Evolutionary conservation across 169 alveolate species (phyloP).

Genomic region (Plasmodium inui): DNA sequence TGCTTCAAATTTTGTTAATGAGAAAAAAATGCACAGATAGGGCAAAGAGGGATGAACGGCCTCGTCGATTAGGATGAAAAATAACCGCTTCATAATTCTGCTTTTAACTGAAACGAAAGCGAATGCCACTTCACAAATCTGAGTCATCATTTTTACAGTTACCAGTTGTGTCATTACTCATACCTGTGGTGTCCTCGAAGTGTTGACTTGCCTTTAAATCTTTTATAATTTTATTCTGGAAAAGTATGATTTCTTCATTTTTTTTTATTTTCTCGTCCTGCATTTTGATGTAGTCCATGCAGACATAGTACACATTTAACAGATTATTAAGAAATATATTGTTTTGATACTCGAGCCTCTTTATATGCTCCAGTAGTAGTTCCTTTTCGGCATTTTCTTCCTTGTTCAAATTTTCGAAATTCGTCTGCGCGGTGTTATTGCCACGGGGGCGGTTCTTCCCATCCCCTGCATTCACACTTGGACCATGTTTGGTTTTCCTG

Average conservation of each 20-base stretch:
- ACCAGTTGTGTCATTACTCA: background rate
- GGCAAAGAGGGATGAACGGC: background rate
- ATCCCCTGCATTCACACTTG: background rate
- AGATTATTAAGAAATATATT: slow-evolving; percentile 66
- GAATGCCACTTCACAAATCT: background rate
- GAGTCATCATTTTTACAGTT: slow-evolving; percentile 1
- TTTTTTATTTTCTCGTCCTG: slow-evolving; percentile 75
- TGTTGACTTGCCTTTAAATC: slow-evolving; percentile 17
- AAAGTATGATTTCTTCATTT: slow-evolving; percentile 44
- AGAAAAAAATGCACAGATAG: background rate
- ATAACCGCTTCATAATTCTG: background rate
- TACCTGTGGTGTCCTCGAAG: slow-evolving; percentile 38
- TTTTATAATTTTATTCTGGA: slow-evolving; percentile 29
- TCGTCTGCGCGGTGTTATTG: background rate
- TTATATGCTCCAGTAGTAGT: slow-evolving; percentile 58
- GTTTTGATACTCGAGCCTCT: slow-evolving; percentile 70
- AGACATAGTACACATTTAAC: slow-evolving; percentile 68
- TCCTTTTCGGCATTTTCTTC: slow-evolving; percentile 25
- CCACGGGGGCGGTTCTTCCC: background rate
- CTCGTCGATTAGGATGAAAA: background rate
- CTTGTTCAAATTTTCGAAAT: background rate
- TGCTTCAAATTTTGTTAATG: background rate
- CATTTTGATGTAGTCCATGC: slow-evolving; percentile 67
- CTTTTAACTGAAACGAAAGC: background rate
- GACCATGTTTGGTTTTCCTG: background rate